Base-by-base conservation (phyloP, 1,139 yeast genomes). In the Scheffersomyces illinoinensis region DNA sequence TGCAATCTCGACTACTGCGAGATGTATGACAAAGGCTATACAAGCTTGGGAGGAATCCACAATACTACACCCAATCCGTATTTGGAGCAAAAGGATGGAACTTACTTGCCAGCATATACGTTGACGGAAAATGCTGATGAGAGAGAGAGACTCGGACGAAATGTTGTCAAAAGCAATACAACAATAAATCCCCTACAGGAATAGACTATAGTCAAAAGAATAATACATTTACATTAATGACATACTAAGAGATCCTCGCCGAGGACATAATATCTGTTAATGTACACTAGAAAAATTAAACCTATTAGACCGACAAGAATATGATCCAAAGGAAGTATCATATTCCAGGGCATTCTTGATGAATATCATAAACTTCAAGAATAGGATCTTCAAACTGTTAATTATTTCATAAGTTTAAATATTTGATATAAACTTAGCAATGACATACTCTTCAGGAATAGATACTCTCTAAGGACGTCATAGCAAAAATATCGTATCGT, bases 21-120 rank as follows among this genome's bases (percentile, higher is more conserved):
- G 4, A 76, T 92, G 63, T 92, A 92, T 67, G 96, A 91, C 67
- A 62, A 66, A 53, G 97, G 97, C 0, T 92, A 87, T 68, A 91
- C 97, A 1, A 89, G 96, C 18, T 74, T 92, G 48, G 97, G 97
- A 3, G 96, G 97, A 0, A 76, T 85, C 1, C 74, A 83, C 59
- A 84, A 85, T 55, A 92, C 97, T 0, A 68, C 81, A 2, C 85
- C 82, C 49, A 92, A 92, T 69, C 96, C 95, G 2, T 78, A 75
- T 57, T 77, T 90, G 64, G 69, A 71, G 58, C 64, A 64, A 14
- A 72, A 63, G 1, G 72, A 67, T n/a, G 70, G 66, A 3, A 66
- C 62, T 19, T 89, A 81, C 67, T 68, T 70, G 56, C 95, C 96
- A 0, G 96, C 96, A 0, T 90, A 87, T 68, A 78, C 77, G 78